Conservation (phyloP, 164 flowering plant genomes). For the Umbilicus rupestris region DNA sequence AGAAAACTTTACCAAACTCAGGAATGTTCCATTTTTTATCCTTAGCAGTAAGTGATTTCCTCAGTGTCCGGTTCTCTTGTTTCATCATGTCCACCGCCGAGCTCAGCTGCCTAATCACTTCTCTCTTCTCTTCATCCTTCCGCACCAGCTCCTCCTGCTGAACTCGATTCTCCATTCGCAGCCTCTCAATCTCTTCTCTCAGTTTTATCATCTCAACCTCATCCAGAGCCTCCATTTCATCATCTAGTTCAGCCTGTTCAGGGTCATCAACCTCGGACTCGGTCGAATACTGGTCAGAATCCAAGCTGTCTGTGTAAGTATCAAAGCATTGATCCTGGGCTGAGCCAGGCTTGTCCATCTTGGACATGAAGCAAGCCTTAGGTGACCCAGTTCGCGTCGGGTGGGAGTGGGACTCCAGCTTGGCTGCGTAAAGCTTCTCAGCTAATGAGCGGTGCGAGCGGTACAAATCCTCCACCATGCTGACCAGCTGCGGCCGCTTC, state of each 20-base stretch:
- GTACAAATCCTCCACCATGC: slow-evolving; percentile 84
- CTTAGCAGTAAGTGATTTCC: slow-evolving; percentile 20
- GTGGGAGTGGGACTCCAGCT: slow-evolving; percentile 37
- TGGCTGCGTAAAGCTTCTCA: slow-evolving; percentile 63
- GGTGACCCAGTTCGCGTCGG: slow-evolving; percentile 30
- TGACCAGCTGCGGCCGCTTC: slow-evolving; percentile 76
- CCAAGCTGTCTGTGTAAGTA: slow-evolving; percentile 24
- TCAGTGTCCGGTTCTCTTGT: slow-evolving; percentile 46
- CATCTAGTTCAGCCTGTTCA: slow-evolving; percentile 31
- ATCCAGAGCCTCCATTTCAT: slow-evolving; percentile 14
- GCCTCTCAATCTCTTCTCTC: slow-evolving; percentile 45
- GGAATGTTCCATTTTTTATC: slow-evolving; percentile 26
- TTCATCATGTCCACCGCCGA: slow-evolving; percentile 48
- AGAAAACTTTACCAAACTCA: slow-evolving; percentile 23
- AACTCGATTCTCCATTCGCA: slow-evolving; percentile 41
- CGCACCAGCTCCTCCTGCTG: slow-evolving; percentile 36
- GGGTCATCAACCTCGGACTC: slow-evolving; percentile 63
- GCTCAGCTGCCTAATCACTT: slow-evolving; percentile 74
- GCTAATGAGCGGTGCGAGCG: slow-evolving; percentile 73
- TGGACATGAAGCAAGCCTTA: slow-evolving; percentile 20
- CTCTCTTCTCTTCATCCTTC: slow-evolving; percentile 89
- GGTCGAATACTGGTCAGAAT: slow-evolving; percentile 27
- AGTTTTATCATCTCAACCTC: slow-evolving; percentile 33
- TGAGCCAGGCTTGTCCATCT: slow-evolving; percentile 18
- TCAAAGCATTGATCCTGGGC: slow-evolving; percentile 12